These are phyloP conservation scores for Cetraspora pellucida DNA, from an alignment of 192 early-diverging fungal species.

Conservation along the genomic window DNA sequence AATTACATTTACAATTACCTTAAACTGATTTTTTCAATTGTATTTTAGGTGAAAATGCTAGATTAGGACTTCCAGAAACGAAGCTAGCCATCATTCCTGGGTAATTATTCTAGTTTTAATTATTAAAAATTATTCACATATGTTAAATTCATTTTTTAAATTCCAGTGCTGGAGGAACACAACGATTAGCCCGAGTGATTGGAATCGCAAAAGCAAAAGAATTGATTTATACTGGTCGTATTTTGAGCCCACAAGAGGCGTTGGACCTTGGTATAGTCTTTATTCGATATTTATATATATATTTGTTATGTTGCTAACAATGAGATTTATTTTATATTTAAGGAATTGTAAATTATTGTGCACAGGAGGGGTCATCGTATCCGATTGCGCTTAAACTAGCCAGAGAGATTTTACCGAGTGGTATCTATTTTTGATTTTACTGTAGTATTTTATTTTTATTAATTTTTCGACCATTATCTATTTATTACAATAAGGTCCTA, in stretches of 20 bases:
- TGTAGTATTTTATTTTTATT: background rate
- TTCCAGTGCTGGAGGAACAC: conserved; percentile 88
- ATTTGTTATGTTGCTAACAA: background rate
- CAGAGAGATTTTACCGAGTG: conserved; percentile 66
- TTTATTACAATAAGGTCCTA: conserved; percentile 62
- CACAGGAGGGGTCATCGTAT: conserved; percentile 61
- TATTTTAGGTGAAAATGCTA: conserved; percentile 55
- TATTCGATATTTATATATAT: background rate
- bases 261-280: conserved; percentile 54
- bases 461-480: background rate
- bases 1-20: background rate
- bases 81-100: conserved; percentile 95
- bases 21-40: background rate
- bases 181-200: conserved; percentile 85
- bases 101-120: conserved; percentile 38
- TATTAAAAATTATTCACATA: background rate
- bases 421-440: background rate
- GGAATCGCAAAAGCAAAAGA: conserved; percentile 89
- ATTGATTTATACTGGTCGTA: conserved; percentile 84
- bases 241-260: conserved; percentile 67
- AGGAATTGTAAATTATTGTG: conserved; percentile 82
- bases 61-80: conserved; percentile 91
- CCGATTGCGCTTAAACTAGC: conserved; percentile 81
- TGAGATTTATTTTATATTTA: background rate
- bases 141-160: background rate